Evolutionary conservation across 176 grass and related monocot genomes (phyloP).

Genomic region (Cenchrus americanus): DNA sequence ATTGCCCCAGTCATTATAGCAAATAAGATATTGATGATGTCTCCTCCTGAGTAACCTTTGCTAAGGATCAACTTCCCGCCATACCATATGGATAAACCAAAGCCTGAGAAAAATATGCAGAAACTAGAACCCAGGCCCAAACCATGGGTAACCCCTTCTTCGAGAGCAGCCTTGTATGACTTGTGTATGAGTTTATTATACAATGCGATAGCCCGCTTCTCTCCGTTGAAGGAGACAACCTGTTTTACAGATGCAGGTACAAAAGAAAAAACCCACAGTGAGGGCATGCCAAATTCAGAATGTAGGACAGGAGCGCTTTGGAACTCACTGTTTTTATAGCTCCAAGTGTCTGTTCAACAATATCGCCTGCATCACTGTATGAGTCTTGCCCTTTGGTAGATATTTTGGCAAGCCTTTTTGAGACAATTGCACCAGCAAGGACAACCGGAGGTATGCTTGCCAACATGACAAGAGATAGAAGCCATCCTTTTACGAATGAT

Average conservation of each 20-base stretch:
- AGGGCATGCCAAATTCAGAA: background rate
- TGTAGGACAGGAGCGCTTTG: too few species aligned
- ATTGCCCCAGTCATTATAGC: slow-evolving; percentile 67
- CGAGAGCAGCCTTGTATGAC: slow-evolving; percentile 37
- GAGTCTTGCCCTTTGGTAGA: slow-evolving; percentile 57
- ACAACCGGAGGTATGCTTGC: slow-evolving; percentile 68
- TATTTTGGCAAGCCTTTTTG: slow-evolving; percentile 59
- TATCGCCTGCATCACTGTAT: slow-evolving; percentile 65
- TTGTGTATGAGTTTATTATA: slow-evolving; percentile 63
- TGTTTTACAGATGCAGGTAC: slow-evolving; percentile 34
- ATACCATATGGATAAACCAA: slow-evolving; percentile 59
- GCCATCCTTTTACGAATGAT: slow-evolving; percentile 78
- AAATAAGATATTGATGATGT: slow-evolving; percentile 58
- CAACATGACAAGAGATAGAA: slow-evolving; percentile 78
- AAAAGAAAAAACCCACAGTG: background rate
- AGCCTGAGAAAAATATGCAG: slow-evolving; percentile 61
- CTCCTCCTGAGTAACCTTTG: slow-evolving; percentile 64
- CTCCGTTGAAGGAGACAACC: slow-evolving; percentile 75
- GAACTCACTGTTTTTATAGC: slow-evolving; percentile 72
- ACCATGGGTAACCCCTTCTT: slow-evolving; percentile 66
- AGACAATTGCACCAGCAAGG: slow-evolving; percentile 53
- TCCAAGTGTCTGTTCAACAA: slow-evolving; percentile 73
- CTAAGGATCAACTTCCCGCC: slow-evolving; percentile 53
- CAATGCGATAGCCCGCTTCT: slow-evolving; percentile 53
- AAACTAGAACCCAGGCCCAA: slow-evolving; percentile 64